These are phyloP conservation scores for Coemansia sp. DNA, from an alignment of 192 early-diverging fungal species.

Conservation along the genomic window DNA sequence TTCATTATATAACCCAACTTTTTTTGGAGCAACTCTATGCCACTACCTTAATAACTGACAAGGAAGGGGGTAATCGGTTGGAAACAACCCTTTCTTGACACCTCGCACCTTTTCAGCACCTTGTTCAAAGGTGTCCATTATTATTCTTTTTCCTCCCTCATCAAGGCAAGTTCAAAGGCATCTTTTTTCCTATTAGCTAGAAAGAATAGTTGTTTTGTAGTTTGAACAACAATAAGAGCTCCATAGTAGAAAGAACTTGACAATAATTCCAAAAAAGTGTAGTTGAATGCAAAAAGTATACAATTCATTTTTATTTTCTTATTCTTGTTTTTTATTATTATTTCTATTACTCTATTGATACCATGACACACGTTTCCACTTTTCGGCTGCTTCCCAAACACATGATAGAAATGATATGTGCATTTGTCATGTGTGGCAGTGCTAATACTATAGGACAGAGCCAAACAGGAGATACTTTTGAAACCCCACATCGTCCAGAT, in stretches of 20 bases:
- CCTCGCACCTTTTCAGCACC: no score
- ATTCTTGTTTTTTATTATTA: not conserved
- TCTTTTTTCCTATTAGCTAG: no score
- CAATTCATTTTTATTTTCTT: not conserved
- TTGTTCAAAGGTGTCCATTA: not conserved
- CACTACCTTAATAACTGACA: no score
- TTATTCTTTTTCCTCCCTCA: not conserved
- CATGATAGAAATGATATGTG: constrained; percentile 2
- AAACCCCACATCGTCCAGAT: not conserved
- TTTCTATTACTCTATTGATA: not conserved
- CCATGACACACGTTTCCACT: not conserved
- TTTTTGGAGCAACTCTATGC: no score
- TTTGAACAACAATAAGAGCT: not conserved
- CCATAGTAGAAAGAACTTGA: not conserved
- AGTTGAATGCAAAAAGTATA: no score
- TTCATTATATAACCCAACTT: no score
- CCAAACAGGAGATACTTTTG: not conserved
- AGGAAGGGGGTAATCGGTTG: no score
- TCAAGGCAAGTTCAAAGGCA: no score
- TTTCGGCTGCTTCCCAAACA: not conserved
- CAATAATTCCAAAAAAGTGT: no score
- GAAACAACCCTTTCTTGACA: no score
- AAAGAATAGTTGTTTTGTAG: not conserved
- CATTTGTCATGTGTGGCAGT: not conserved
- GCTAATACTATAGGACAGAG: not conserved